phyloP scores from a whole-genome alignment of 306 rosid genomes.

The Lagenaria siceraria region DNA sequence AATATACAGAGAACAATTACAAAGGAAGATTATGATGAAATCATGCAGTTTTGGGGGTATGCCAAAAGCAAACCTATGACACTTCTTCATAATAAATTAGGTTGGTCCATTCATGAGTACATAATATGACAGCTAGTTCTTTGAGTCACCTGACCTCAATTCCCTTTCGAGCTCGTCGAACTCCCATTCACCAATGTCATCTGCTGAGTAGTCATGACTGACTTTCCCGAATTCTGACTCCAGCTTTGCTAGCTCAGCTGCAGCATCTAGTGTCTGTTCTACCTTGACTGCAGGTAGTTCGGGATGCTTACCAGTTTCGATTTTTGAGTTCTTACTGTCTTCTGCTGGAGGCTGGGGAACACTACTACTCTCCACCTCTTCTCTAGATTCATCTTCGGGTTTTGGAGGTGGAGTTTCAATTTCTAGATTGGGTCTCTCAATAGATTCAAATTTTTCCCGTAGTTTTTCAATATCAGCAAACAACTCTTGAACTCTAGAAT shows the following conservation, averaged over 20 bases:
- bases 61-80: constrained; percentile 21
- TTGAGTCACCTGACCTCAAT: constrained; percentile 41
- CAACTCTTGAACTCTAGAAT: constrained; percentile 55
- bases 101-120: not conserved
- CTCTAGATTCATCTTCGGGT: constrained; percentile 32
- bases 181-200: constrained; percentile 91
- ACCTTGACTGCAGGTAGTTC: constrained; percentile 27
- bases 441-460: constrained; percentile 48
- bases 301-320: constrained; percentile 22
- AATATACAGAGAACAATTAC: constrained; percentile 28
- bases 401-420: constrained; percentile 54
- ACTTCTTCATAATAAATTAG: not conserved
- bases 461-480: constrained; percentile 58
- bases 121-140: constrained; percentile 6
- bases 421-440: constrained; percentile 80
- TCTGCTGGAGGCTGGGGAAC: constrained; percentile 18
- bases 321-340: constrained; percentile 18
- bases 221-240: constrained; percentile 87
- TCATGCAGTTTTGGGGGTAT: constrained; percentile 9
- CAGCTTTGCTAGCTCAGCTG: constrained; percentile 75
- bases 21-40: constrained; percentile 14
- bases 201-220: constrained; percentile 55
- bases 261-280: constrained; percentile 44
- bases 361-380: constrained; percentile 19
- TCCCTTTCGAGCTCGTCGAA: constrained; percentile 96